These are phyloP conservation scores for Kuraishia ogatae DNA, from an alignment of 805 yeast genomes.

Conservation along the genomic window DNA sequence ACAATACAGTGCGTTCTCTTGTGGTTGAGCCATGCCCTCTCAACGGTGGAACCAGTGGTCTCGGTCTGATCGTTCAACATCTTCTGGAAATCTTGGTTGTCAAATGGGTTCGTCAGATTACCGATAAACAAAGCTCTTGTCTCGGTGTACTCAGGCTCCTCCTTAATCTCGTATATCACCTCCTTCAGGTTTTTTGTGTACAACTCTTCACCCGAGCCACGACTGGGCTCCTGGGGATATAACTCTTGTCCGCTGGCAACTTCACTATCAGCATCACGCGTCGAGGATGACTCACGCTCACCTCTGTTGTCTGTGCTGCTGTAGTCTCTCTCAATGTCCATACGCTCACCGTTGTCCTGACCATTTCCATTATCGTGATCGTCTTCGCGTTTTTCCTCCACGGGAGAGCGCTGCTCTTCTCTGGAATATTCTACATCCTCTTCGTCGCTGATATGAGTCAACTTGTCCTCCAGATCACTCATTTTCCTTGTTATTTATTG, in stretches of 20 bases:
- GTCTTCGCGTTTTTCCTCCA: neutral
- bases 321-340: neutral
- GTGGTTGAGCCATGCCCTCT: slow-evolving; percentile 36
- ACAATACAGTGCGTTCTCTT: slow-evolving; percentile 34
- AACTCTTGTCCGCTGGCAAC: neutral
- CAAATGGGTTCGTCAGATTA: slow-evolving; percentile 29
- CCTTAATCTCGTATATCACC: slow-evolving; percentile 23
- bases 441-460: neutral
- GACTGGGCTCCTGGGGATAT: neutral
- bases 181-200: slow-evolving; percentile 16
- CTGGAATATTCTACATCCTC: neutral
- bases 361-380: neutral
- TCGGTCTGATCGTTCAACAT: slow-evolving; percentile 23
- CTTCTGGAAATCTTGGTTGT: slow-evolving; percentile 28
- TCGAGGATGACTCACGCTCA: neutral
- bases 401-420: neutral
- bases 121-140: slow-evolving; percentile 38
- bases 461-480: neutral
- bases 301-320: neutral
- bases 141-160: slow-evolving; percentile 23
- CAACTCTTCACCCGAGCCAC: neutral
- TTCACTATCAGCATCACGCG: neutral
- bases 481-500: neutral
- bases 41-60: slow-evolving; percentile 19
- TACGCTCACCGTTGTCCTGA: neutral